Evolutionary conservation across 441 rosid genomes (phyloP), one percentile per base, ranked within the genome.

Genomic region (Omphalea diandra): DNA sequence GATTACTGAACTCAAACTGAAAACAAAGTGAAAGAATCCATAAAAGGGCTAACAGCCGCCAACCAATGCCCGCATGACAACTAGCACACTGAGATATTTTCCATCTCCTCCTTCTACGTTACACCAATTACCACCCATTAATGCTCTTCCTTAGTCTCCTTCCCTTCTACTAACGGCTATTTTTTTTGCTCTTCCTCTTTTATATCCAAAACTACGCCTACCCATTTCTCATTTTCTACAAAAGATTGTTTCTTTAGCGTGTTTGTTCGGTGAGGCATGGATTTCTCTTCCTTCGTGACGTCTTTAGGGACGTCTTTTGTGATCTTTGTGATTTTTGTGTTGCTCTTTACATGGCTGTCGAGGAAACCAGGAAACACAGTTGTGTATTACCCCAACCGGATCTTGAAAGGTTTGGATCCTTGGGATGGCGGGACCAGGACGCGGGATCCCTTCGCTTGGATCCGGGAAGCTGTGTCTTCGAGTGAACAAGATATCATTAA

Each of bases 351-450:
- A 0, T 91, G 92, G 94, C 82, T 94, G 26, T 90, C 97, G 8
- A 27, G 82, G 10, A 80, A 27, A 74, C 83, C 87, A 0, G 95
- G 95, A 2, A 94, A 94, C 73, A 56, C 72, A 53, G 78, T 84
- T 29, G 80, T 94, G n/a, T n/a, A 94, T 72, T 91, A 84, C 65
- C 97, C 98, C 11, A 91, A 83, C 73, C 89, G 97, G 83, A 86
- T 94, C 74, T 74, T 94, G 75, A 88, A 78, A 74, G 97, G 85
- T 0, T 12, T 90, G 82, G 94, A 94, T 32, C 97, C 98, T 1
- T 77, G 84, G 80, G 97, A 88, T 4, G 92, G 91, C 4, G 84
- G 85, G 43, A n/a, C 84, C 31, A 70, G 76, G 35, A 68, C 89
- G n/a, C 88, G 97, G 4, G 87, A 84, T 80, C 96, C 94, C 1